Evolutionary conservation across 2,329 filamentous ascomycete species (phyloP).

Genomic region (Fusarium torreyae): DNA sequence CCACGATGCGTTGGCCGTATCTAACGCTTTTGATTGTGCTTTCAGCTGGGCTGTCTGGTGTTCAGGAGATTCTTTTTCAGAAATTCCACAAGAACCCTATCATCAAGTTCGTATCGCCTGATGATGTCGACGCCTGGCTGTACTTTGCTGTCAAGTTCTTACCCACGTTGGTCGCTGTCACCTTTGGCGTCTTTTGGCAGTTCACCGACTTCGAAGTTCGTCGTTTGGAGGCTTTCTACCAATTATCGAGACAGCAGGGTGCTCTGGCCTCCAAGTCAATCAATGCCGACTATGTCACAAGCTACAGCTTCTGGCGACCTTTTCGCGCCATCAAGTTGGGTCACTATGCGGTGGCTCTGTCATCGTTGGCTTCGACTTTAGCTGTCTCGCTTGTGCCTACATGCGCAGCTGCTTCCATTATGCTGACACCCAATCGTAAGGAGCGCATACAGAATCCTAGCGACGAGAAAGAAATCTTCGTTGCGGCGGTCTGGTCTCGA

Average conservation of each 20-base stretch:
- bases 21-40: slow-evolving; percentile 67
- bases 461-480: slow-evolving; percentile 67
- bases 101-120: slow-evolving; percentile 64
- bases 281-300: slow-evolving; percentile 81
- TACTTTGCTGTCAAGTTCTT: slow-evolving; percentile 77
- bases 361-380: slow-evolving; percentile 74
- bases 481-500: slow-evolving; percentile 73
- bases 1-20: slow-evolving; percentile 75
- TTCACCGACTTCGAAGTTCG: slow-evolving; percentile 76
- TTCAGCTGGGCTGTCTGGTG: slow-evolving; percentile 66
- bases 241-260: slow-evolving; percentile 72
- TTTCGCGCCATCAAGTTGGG: slow-evolving; percentile 72
- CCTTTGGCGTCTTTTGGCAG: slow-evolving; percentile 77
- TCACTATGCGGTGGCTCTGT: slow-evolving; percentile 79
- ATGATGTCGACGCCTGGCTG: slow-evolving; percentile 64
- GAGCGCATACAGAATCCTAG: slow-evolving; percentile 60
- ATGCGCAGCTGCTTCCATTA: slow-evolving; percentile 74
- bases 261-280: slow-evolving; percentile 76
- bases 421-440: slow-evolving; percentile 67
- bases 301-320: slow-evolving; percentile 76
- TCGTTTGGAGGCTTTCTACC: slow-evolving; percentile 77
- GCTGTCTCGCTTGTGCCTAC: slow-evolving; percentile 79
- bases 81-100: slow-evolving; percentile 62
- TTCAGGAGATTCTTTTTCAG: slow-evolving; percentile 70
- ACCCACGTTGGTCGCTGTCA: slow-evolving; percentile 73